Base-by-base conservation (phyloP, 1,284 basidiomycete species). In the Puccinia coronata region DNA sequence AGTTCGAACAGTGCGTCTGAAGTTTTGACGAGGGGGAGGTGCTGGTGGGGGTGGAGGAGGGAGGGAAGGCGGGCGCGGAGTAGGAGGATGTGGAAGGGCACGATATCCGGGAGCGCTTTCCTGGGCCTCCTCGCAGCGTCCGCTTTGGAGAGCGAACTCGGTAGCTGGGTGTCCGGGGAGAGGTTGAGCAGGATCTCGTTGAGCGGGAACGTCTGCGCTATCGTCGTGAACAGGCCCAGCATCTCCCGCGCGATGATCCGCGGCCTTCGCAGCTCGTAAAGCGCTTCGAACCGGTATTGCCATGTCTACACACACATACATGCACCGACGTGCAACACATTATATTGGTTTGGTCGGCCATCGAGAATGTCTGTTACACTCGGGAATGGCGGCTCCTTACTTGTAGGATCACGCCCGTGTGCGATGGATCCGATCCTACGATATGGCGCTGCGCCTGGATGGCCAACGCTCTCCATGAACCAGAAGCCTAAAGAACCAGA, bases 381-480 rank as follows among this genome's bases (percentile, higher is more conserved):
- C 18, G 12, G 34, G n/a, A 18, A 39, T 6, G n/a, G 63, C 55
- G 25, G 55, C 25, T 39, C 34, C 31, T 65, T 65, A 77, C 74
- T 77, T 77, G 39, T 28, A 77, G 59, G 36, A 77, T 57, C 9
- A 6, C 36, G 47, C 6, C 28, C 2, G 74, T 65, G 31, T 65
- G 20, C 2, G 39, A 65, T 20, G 55, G 28, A 28, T 65, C 43
- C 9, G 43, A 28, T 16, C 47, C 12, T 0, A 77, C 25, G 74
- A 77, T 77, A 25, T 77, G n/a, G 2, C 67, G 31, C 5, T 31
- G 43, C 1, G 49, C 16, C 0, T 49, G 59, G 31, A 63, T 39
- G 23, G 74, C 74, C 31, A 77, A 53, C 5, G 74, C 61, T 65
- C 61, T 77, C 74, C 74, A 77, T 1, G 74, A 63, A 18, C 59